Conservation (phyloP, 2,329 filamentous ascomycete genomes). For the Xylaria sp. region DNA sequence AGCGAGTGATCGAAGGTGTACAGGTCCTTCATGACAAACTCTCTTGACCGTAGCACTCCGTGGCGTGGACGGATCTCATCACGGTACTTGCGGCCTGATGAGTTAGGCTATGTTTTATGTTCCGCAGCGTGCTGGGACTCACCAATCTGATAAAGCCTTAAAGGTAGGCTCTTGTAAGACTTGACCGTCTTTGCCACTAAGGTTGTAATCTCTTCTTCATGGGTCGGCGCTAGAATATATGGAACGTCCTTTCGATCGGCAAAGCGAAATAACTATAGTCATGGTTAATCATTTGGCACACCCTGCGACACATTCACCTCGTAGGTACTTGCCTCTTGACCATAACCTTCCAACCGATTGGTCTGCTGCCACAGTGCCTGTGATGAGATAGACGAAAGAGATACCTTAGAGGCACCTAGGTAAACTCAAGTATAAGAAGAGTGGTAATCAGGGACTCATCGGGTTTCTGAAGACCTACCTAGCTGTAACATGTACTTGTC, state of each 20-base stretch:
- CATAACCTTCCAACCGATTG: conserved; percentile 77
- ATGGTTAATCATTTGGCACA: conserved; percentile 39
- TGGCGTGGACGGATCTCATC: conserved; percentile 91
- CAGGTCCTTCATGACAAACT: conserved; percentile 98
- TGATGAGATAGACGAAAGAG: conserved; percentile 86
- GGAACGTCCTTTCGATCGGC: conserved; percentile 78
- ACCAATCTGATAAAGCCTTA: conserved; percentile 92
- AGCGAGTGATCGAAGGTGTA: conserved; percentile 88
- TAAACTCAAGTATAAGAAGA: conserved; percentile 27
- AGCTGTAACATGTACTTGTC: conserved; percentile 87
- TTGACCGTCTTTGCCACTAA: conserved; percentile 77
- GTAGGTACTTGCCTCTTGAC: conserved; percentile 70
- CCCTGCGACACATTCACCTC: background rate
- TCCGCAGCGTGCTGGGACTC: conserved; percentile 45
- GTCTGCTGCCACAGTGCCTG: conserved; percentile 85
- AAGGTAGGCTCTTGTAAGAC: conserved; percentile 86
- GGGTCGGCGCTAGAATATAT: conserved; percentile 87
- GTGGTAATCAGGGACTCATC: background rate
- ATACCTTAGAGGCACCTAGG: conserved; percentile 59
- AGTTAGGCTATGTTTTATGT: conserved; percentile 20
- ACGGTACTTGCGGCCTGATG: conserved; percentile 84
- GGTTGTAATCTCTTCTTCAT: conserved; percentile 94
- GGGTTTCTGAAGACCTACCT: conserved; percentile 56
- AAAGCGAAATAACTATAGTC: conserved; percentile 77
- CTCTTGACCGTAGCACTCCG: conserved; percentile 85